Conservation (phyloP, 768 basidiomycete species). For the Tubosaeta brunneosetosa region DNA sequence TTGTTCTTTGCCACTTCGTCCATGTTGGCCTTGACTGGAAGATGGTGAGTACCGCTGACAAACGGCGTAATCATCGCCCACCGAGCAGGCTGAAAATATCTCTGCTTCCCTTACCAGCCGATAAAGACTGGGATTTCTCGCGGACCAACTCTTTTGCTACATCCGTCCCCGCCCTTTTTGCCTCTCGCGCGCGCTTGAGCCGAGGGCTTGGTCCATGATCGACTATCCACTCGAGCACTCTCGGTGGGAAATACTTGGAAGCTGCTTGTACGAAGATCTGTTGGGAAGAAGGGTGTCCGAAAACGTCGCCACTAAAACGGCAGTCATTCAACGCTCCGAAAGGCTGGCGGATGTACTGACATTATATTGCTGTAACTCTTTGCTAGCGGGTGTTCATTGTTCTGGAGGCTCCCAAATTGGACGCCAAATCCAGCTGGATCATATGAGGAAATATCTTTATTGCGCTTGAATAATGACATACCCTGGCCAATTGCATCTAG, state of each 20-base stretch:
- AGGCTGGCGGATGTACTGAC: background rate
- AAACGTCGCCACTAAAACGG: constrained; percentile 19
- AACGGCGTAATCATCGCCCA: constrained; percentile 9
- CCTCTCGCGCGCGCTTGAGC: constrained; percentile 14
- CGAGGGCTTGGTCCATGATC: constrained; percentile 23
- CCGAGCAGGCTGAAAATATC: constrained; percentile 36
- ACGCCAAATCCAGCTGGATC: constrained; percentile 42
- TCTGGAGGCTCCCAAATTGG: constrained; percentile 1
- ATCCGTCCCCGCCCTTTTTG: background rate
- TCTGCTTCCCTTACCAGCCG: constrained; percentile 10
- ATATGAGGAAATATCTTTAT: background rate
- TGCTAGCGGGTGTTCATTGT: constrained; percentile 1
- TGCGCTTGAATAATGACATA: constrained; percentile 8
- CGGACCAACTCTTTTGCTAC: constrained; percentile 15
- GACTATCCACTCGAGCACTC: constrained; percentile 31
- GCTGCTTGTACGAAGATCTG: constrained; percentile 7
- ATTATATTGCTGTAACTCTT: constrained; percentile 3
- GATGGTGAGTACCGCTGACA: background rate
- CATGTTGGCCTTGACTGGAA: constrained; percentile 28
- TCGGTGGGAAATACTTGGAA: constrained; percentile 14
- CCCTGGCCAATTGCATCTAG: constrained; percentile 51
- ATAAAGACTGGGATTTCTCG: constrained; percentile 14
- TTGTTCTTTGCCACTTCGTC: constrained; percentile 20
- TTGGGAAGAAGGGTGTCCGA: constrained; percentile 4
- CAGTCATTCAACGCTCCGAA: background rate